Evolutionary conservation across 2,329 filamentous ascomycete species (phyloP), one percentile per base, ranked within the genome.

Genomic region (Beauveria sp.): DNA sequence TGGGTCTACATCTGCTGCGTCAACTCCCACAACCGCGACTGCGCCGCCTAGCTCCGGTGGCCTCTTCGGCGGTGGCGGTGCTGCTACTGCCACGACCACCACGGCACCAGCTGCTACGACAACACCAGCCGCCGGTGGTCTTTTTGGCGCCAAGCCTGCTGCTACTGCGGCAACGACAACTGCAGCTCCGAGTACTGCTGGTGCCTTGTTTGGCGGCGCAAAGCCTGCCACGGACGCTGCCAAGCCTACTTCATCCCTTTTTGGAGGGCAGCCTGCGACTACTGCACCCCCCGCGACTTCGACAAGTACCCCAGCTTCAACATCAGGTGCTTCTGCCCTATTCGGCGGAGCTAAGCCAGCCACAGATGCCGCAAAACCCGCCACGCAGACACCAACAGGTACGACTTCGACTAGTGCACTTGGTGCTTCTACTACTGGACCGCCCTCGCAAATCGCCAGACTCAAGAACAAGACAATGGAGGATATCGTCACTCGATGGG

Each of bases 391-490:
- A 65, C 72, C 63, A 43, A 67, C 69, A 22, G 42, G 16, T 16
- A 22, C 57, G 18, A 14, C 28, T 40, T 69, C 71, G 12, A 66
- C 75, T 26, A 79, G 72, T 51, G 66, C 71, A 30, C 76, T 93
- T 54, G 86, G 85, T 20, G 85, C 87, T 30, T 96, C 92, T 1
- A 96, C 90, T 3, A 81, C 85, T 40, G 93, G 93, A 0, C 91
- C 93, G 1, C 79, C 87, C 3, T 93, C 95, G 18, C 88, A 92
- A 62, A 86, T 96, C 69, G 95, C 93, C 4, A 88, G 95, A 30
- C 81, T 99, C 43, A 96, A 96, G 80, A 96, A 97, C 75, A 98
- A 96, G 78, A 96, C 93, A 0, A 97, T 99, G 90, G 95, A 99
- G 70, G 95, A 99, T 73, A 97, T 99, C 65, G 92, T 99, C 66